These are phyloP conservation scores for Carex arenaria DNA, from an alignment of 202 grass and related monocot genomes.

Conservation along the genomic window DNA sequence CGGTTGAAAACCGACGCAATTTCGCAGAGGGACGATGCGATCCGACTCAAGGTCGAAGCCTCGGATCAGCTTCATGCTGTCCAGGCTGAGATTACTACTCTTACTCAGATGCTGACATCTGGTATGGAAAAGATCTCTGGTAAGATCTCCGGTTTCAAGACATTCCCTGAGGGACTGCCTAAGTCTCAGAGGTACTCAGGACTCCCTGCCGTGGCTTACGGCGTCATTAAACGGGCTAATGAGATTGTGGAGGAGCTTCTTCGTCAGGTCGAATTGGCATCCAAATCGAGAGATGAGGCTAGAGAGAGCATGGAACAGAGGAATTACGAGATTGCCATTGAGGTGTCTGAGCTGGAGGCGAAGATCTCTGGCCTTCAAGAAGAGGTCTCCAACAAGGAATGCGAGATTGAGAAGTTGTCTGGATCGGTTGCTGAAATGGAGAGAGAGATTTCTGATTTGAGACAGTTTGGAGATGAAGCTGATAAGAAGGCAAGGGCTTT, in stretches of 20 bases:
- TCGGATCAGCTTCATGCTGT: conserved; percentile 25
- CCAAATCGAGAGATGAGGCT: conserved; percentile 56
- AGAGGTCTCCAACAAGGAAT: conserved; percentile 46
- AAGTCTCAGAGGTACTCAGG: conserved; percentile 78
- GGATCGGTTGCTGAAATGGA: conserved; percentile 24
- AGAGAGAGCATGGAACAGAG: conserved; percentile 66
- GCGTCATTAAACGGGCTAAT: conserved; percentile 87
- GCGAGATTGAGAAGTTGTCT: conserved; percentile 28
- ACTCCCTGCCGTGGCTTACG: conserved; percentile 66
- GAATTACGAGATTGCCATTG: conserved; percentile 96
- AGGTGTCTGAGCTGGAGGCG: conserved; percentile 94
- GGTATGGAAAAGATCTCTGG: conserved; percentile 71
- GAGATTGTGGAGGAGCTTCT: conserved; percentile 88
- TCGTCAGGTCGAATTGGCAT: conserved; percentile 54
- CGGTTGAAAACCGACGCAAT: conserved; percentile 20
- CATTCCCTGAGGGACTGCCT: conserved; percentile 49
- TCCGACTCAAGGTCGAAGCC: neutral
- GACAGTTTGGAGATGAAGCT: conserved; percentile 23
- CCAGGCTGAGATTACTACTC: conserved; percentile 59
- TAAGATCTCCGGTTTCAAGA: conserved; percentile 47
- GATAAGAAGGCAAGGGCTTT: conserved; percentile 29
- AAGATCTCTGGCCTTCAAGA: conserved; percentile 40
- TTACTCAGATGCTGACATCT: conserved; percentile 80
- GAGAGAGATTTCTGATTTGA: conserved; percentile 41
- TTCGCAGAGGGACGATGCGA: conserved; percentile 10